phyloP scores from a whole-genome alignment of 1,284 basidiomycete species.

The Cerioporus squamosus region DNA sequence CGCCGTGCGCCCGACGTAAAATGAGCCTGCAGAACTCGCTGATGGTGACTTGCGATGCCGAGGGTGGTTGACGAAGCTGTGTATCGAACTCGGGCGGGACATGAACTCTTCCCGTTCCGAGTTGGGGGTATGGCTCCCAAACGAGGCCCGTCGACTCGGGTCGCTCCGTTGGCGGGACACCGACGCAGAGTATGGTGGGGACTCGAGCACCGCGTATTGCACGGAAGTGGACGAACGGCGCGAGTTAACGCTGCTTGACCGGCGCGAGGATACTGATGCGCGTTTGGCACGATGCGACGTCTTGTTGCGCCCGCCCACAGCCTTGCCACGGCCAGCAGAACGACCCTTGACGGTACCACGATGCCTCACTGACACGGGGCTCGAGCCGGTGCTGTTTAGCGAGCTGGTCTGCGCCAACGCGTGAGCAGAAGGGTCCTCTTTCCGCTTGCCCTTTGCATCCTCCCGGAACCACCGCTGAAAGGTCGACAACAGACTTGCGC shows the following conservation, averaged over 20 bases:
- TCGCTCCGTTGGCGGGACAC: slow-evolving; percentile 46
- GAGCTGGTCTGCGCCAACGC: slow-evolving; percentile 18
- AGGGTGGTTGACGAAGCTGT: slow-evolving; percentile 60
- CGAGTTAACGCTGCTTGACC: slow-evolving; percentile 84
- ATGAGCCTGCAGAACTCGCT: slow-evolving; percentile 72
- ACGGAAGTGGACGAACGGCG: slow-evolving; percentile 72
- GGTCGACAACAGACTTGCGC: slow-evolving; percentile 72
- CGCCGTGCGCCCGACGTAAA: slow-evolving; percentile 56
- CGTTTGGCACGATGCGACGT: slow-evolving; percentile 56
- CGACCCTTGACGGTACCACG: slow-evolving; percentile 51
- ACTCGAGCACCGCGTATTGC: slow-evolving; percentile 62
- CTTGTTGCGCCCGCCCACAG: slow-evolving; percentile 30
- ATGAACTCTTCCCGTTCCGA: slow-evolving; percentile 76
- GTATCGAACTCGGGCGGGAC: slow-evolving; percentile 76
- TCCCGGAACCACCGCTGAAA: slow-evolving; percentile 84
- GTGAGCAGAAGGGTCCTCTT: slow-evolving; percentile 27
- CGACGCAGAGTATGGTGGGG: slow-evolving; percentile 42
- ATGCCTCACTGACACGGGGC: slow-evolving; percentile 29
- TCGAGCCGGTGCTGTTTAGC: slow-evolving; percentile 26
- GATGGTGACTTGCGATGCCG: slow-evolving; percentile 78
- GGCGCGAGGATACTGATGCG: slow-evolving; percentile 69
- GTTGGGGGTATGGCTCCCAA: slow-evolving; percentile 77
- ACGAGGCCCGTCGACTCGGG: slow-evolving; percentile 58
- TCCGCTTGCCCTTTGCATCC: slow-evolving; percentile 73
- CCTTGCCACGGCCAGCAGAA: slow-evolving; percentile 45